Evolutionary conservation across 2,329 filamentous ascomycete species (phyloP), one percentile per base, ranked within the genome.

Genomic region (Colletotrichum cereale): DNA sequence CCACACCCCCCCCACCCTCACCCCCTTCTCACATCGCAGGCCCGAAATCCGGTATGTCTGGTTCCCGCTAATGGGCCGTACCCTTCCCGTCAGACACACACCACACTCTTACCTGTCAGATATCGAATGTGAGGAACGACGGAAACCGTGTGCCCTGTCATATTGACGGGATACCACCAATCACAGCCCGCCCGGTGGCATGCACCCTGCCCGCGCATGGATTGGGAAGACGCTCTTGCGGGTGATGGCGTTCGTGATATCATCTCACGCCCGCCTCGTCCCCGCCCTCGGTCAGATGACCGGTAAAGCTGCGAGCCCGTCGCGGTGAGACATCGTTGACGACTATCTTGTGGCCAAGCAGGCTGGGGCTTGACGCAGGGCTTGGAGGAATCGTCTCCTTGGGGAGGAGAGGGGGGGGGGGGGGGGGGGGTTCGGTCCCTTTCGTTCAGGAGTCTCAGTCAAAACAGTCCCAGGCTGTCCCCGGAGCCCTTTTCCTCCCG

Each of bases 231-330:
- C 60, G 18, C 31, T 50, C 21, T 50, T 16, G 29, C 7, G 47
- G 36, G 55, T n/a, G 58, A 69, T 60, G 58, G 69, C 69, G 58
- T 58, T 42, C 65, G 69, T 72, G 69, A 69, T 72, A 72, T 72
- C 58, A 72, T 72, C 58, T 72, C 52, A 72, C 69, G 50, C 65
- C 52, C 65, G 69, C 69, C 65, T 72, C 65, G 68, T 60, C 63
- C 63, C 58, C 44, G 5, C 26, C 40, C 50, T 44, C 66, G 64
- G 68, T 67, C 68, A 67, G 44, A 67, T 62, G 64, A 62, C 58
- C 50, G 34, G 56, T 24, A 29, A 58, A 36, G 57, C 38, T n/a
- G 50, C 34, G 31, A 62, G 31, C 21, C 52, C 34, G 24, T 7
- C 12, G 14, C 10, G 42, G 58, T 68, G 58, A 69, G 69, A 72